Evolutionary conservation across 192 early-diverging fungal species (phyloP).

Genomic region (Spizellomyces sp.): DNA sequence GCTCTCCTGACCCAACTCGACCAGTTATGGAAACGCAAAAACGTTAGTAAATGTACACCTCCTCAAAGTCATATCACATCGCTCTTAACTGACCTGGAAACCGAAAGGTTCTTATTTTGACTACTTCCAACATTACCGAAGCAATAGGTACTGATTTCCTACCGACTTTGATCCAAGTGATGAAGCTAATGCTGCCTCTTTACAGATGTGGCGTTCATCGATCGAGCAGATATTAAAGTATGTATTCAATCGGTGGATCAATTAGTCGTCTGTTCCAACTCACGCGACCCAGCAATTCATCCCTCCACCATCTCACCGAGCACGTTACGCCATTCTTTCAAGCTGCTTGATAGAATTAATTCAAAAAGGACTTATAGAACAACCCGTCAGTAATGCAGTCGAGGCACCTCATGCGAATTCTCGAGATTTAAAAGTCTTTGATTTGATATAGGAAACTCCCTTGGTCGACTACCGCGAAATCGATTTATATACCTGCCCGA

Average conservation of each 20-base stretch:
- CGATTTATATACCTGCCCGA: neutral
- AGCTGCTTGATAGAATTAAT: slow-evolving; percentile 58
- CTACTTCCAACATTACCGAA: slow-evolving; percentile 74
- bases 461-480: slow-evolving; percentile 50
- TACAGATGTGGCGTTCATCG: slow-evolving; percentile 60
- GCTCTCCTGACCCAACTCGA: slow-evolving; percentile 75
- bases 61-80: neutral
- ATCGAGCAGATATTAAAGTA: slow-evolving; percentile 70
- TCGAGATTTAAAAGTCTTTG: neutral
- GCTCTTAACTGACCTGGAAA: neutral
- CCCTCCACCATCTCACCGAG: slow-evolving; percentile 47
- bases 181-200: too few species aligned
- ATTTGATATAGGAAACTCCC: slow-evolving; percentile 7
- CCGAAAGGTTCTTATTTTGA: slow-evolving; percentile 54
- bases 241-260: slow-evolving; percentile 39
- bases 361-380: slow-evolving; percentile 44
- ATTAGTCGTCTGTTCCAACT: neutral
- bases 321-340: slow-evolving; percentile 59
- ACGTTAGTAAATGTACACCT: slow-evolving; percentile 41
- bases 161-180: too few species aligned
- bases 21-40: slow-evolving; percentile 54
- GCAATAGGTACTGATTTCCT: slow-evolving; percentile 23
- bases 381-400: slow-evolving; percentile 7
- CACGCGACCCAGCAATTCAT: slow-evolving; percentile 23
- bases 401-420: neutral